Base-by-base conservation (phyloP, 1,139 yeast genomes). In the Taphrina deformans region DNA sequence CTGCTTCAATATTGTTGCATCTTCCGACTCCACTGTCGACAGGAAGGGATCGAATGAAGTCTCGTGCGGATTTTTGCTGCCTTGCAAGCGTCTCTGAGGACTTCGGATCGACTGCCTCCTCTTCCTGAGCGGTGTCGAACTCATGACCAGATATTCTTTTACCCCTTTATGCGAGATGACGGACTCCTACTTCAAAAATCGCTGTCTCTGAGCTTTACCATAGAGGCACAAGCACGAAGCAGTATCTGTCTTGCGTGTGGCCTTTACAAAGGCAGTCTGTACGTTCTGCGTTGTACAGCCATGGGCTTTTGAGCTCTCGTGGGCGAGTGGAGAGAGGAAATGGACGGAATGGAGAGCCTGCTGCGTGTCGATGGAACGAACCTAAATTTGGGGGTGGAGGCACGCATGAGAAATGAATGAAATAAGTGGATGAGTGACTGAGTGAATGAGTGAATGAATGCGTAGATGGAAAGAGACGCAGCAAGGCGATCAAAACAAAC, bases 1-100 rank as follows among this genome's bases (percentile, higher is more conserved):
- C 41, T 58, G 55, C 55, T 58, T 58, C 44, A 58, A 46, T 26
- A 58, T 58, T 5, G 29, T 46, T n/a, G 61, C 52, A 18, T 26
- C 27, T 7, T 33, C 41, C 5, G 40, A 7, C 24, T 9, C 44
- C 2, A 44, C 27, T 1, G 44, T 4, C 2, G 52, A 26, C 21
- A 48, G 21, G 29, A 51, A 51, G 26, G 55, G 55, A 23, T 51
- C 55, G 44, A 31, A 51, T 2, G 44, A 16, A 4, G 40, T 26
- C 23, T 33, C 55, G 7, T 29, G 16, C 16, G 14, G 52, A 26
- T 7, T 27, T 16, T 26, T 18, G 21, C 35, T 26, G 23, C 27
- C 26, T 16, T 48, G 35, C 26, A 16, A 23, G 5, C 52, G n/a
- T 16, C 52, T n/a, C 21, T 48, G 33, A 24, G 35, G 33, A n/a